A percentile compares a stretch with the other conserved stretches of the same genome.
phyloP scores from a whole-genome alignment of 495 filamentous ascomycete species.

The Thermothielavioides terrestris region DNA sequence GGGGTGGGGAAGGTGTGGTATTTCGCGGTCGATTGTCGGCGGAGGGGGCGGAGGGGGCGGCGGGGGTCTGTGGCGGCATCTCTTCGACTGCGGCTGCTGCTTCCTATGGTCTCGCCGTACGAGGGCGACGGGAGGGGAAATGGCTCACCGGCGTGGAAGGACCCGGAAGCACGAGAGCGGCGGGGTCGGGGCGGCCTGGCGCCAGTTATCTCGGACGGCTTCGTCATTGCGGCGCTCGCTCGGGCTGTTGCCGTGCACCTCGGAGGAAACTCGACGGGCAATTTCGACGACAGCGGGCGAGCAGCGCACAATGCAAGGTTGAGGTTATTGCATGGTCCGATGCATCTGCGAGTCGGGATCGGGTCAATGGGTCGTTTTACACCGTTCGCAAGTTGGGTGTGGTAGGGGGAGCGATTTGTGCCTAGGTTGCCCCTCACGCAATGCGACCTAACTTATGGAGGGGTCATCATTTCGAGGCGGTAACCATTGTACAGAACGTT shows the following conservation, averaged over 20 bases:
- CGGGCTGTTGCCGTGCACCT: constrained; percentile 31
- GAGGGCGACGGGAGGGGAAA: constrained; percentile 28
- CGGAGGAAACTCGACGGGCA: no score
- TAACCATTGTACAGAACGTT: no score
- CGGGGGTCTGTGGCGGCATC: constrained; percentile 8
- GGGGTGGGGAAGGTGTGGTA: constrained; percentile 94
- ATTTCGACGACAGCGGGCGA: no score
- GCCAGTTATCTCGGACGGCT: no score
- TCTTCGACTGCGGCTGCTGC: constrained; percentile 7
- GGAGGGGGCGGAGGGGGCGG: constrained; percentile 30
- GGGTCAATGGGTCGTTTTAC: no score
- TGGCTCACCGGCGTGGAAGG: constrained; percentile 44
- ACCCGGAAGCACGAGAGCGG: constrained; percentile 28
- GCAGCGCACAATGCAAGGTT: neutral
- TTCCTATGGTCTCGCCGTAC: constrained; percentile 9
- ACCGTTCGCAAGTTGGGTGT: no score
- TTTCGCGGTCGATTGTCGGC: constrained; percentile 62
- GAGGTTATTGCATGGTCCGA: neutral
- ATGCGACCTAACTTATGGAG: no score
- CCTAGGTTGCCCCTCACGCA: no score
- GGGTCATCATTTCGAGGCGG: neutral
- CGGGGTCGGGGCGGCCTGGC: constrained; percentile 11
- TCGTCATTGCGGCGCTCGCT: constrained; percentile 19
- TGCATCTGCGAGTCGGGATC: neutral
- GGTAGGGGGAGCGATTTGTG: no score